Base-by-base conservation (phyloP, 2,329 filamentous ascomycete genomes). In the Monilinia fructigena region DNA sequence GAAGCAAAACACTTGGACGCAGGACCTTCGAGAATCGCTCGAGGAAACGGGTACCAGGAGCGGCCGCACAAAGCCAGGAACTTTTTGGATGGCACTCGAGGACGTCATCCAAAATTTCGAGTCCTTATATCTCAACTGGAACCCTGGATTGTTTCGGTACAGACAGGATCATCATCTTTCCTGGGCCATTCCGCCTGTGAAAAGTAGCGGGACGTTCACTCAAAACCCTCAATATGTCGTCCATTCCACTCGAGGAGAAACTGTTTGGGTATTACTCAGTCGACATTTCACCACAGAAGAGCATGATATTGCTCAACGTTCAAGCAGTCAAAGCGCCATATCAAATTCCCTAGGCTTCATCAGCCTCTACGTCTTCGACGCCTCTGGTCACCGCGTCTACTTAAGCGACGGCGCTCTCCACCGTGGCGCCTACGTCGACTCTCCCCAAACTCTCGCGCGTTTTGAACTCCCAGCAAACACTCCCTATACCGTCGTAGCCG, bases 71-170 rank as follows among this genome's bases (percentile, higher is more conserved):
- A 38, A 56, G 31, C 88, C 89, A 0, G 92, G 93, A n/a, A 92
- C 90, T 0, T 96, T 97, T 75, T 98, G 95, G 94, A 96, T 98
- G 79, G 87, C 89, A 31, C 86, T 95, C 38, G 91, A 96, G 72
- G 91, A 93, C 70, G 87, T 97, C 4, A 85, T 92, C 47, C 93
- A 97, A 74, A 89, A 97, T 75, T 99, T 97, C 70, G 93, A 98
- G 76, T 96, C 93, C 23, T 86, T 99, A 71, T 99, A 98, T 77
- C 82, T 99, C 65, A 99, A 98, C 78, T 99, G 95, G 95, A 97
- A 97, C 71, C 93, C 95, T 0, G 84, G 85, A 0, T 81, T 97
- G 0, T 99, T 99, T 78, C 81, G 81, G 1, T 80, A 90, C 75
- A 88, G 93, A 11, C 89, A 97, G 76, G 93, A 99, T 73, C 87